Evolutionary conservation across 192 early-diverging fungal species (phyloP), one percentile per base, ranked within the genome.

Genomic region (Obelidium mucronatum): DNA sequence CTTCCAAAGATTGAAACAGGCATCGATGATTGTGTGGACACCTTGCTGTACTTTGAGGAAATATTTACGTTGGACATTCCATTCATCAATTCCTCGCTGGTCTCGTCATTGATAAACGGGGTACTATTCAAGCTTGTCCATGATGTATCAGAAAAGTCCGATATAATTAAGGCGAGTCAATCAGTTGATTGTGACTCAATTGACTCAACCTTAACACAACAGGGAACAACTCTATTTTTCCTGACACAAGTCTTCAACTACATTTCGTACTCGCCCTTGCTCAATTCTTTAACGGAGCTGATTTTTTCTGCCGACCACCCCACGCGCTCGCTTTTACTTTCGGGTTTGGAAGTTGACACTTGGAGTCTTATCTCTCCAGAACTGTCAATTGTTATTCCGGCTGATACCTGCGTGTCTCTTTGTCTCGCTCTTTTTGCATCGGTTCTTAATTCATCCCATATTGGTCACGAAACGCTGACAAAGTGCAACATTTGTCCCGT

Each of bases 11-110:
- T 74, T 31, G 39, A 74, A 61, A 67, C 28, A 11, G 52, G 11
- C 24, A 28, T 75, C 24, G 73, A 79, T 22, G 72, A 79, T 17
- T 55, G 42, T 17, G 48, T 68, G 11, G 78, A 79, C 53, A 62
- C 64, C 5, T 40, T 79, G 6, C 42, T 79, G 2, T 79, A 59
- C 35, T 40, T 74, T 40, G 74, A 79, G 42, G 78, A 79, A 31
- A 30, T 79, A n/a, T 75, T 79, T 62, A 8, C 19, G n/a, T 40
- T 78, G 5, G 36, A 67, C 1, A 55, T 65, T 73, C 42, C 42
- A n/a, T 56, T 15, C n/a, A 39, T 62, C 44, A 26, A 28, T 11
- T 26, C 67, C 22, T 15, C 15, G n/a, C 35, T 78, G 3, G 55
- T 17, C 5, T 35, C 19, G 36, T 56, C 58, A 6, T 58, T 40